Percentiles rank a stretch among this genome's conserved stretches.
phyloP scores from a whole-genome alignment of 2,329 filamentous ascomycete species.

The Scedosporium aurantiacum region DNA sequence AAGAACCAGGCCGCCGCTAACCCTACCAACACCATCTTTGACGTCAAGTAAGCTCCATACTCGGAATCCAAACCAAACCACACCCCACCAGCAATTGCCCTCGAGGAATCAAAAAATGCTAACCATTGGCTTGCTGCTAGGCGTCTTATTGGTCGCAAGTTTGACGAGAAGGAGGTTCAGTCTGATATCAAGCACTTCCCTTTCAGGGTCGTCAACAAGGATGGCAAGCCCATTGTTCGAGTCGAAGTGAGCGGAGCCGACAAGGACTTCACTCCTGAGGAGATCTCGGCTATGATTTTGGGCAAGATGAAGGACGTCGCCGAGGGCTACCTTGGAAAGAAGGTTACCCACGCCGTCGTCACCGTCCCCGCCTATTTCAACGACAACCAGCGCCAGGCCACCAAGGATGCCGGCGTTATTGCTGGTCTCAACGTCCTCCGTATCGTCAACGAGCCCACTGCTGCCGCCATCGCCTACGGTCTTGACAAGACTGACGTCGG shows the following conservation, averaged over 20 bases:
- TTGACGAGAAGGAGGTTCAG: slow-evolving; percentile 75
- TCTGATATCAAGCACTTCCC: slow-evolving; percentile 96
- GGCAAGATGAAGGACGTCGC: slow-evolving; percentile 79
- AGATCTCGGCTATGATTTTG: slow-evolving; percentile 70
- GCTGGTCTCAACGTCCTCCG: slow-evolving; percentile 90
- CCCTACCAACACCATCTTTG: slow-evolving; percentile 65
- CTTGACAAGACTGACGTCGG: slow-evolving; percentile 72
- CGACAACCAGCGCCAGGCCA: slow-evolving; percentile 93
- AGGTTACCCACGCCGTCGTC: slow-evolving; percentile 79
- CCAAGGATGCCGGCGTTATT: slow-evolving; percentile 88
- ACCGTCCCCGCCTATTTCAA: slow-evolving; percentile 98
- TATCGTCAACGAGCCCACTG: slow-evolving; percentile 94
- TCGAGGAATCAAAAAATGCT: slow-evolving; percentile 8
- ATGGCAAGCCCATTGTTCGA: slow-evolving; percentile 78
- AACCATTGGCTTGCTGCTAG: slow-evolving; percentile 27
- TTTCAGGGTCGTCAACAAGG: slow-evolving; percentile 84
- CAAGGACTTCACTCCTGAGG: slow-evolving; percentile 70
- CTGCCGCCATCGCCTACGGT: slow-evolving; percentile 89
- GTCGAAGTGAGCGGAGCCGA: slow-evolving; percentile 54
- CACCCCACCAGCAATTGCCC: not conserved
- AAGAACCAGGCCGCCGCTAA: slow-evolving; percentile 89
- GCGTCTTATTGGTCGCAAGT: slow-evolving; percentile 79
- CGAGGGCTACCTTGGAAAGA: slow-evolving; percentile 69
- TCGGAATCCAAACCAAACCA: not conserved
- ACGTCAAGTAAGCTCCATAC: slow-evolving; percentile 64